Percentiles rank a stretch among this genome's conserved stretches.
phyloP scores from a whole-genome alignment of 179 eudicot species.

The Kewa caespitosa region DNA sequence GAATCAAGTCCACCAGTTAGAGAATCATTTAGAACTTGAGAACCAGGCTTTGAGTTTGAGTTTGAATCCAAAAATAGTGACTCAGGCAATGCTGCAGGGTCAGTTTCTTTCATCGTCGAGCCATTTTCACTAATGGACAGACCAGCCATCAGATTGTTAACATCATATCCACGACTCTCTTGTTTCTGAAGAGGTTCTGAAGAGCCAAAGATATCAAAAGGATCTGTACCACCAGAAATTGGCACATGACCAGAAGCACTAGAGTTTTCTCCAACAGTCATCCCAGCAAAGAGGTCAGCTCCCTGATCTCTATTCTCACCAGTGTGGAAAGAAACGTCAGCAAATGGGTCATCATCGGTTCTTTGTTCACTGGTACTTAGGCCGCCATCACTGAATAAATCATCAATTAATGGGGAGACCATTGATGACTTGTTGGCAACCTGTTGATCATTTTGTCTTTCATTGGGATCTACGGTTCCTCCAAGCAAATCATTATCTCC shows the following conservation, averaged over 20 bases:
- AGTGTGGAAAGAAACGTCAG: conserved; percentile 79
- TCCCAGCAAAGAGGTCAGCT: conserved; percentile 72
- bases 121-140: conserved; percentile 52
- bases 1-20: conserved; percentile 38
- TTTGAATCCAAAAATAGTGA: conserved; percentile 34
- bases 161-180: conserved; percentile 31
- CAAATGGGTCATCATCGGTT: conserved; percentile 76
- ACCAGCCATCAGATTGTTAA: conserved; percentile 57
- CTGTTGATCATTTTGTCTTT: conserved; percentile 36
- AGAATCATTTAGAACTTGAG: conserved; percentile 35
- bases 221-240: conserved; percentile 36
- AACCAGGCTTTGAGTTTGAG: conserved; percentile 28
- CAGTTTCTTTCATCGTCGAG: conserved; percentile 27
- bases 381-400: conserved; percentile 57
- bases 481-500: conserved; percentile 57
- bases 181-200: conserved; percentile 37
- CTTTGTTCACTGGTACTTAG: conserved; percentile 39
- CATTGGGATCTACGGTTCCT: conserved; percentile 34
- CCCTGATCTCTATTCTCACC: conserved; percentile 44
- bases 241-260: conserved; percentile 31
- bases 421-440: conserved; percentile 30
- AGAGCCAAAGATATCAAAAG: conserved; percentile 67
- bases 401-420: conserved; percentile 59
- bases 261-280: conserved; percentile 52
- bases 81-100: conserved; percentile 30